Base-by-base conservation (phyloP, 1,139 yeast species). In the Lodderomyces jiufengensis region DNA sequence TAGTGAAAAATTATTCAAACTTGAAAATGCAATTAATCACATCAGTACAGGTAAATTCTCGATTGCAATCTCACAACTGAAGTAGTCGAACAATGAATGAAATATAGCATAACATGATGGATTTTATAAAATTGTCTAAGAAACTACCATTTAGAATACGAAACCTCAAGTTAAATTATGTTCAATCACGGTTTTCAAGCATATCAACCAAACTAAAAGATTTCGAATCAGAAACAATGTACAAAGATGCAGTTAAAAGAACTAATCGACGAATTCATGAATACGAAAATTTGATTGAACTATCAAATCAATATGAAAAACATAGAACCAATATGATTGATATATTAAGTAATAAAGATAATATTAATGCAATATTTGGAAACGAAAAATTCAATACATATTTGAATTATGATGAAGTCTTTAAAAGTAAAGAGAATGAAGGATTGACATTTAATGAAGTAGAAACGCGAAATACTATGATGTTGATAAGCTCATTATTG, bases 401-500 rank as follows among this genome's bases (percentile, higher is more conserved):
- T 18, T 16, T 31, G 4, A 31, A 15, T 27, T 38, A 41, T 28
- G 34, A 30, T 11, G 41, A 45, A n/a, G 29, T 47, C 22, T 32
- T 30, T 26, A 10, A 20, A 12, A 9, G 10, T 2, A 15, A 25
- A 4, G 8, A 9, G 3, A 24, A 33, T 2, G 45, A 42, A 3
- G 24, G 28, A 2, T 29, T 49, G 14, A 35, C 46, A 3, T 55
- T 55, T 32, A 38, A 40, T 31, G 46, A 47, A 12, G 32, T 50
- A 2, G 52, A 52, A 14, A 50, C 57, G 31, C 46, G 49, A 33
- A 51, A 51, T 25, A 45, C 60, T 2, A 41, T 61, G 3, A 39
- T 47, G 36, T 39, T 55, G 3, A 37, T 58, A 2, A 32, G 39
- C 14, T 37, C 30, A n/a, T 40, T 37, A 9, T 21, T 47, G 12